A percentile compares a stretch with the other conserved stretches of the same genome.
phyloP scores from a whole-genome alignment of 2,329 filamentous ascomycete genomes.

The Neocatenulostroma microsporum region DNA sequence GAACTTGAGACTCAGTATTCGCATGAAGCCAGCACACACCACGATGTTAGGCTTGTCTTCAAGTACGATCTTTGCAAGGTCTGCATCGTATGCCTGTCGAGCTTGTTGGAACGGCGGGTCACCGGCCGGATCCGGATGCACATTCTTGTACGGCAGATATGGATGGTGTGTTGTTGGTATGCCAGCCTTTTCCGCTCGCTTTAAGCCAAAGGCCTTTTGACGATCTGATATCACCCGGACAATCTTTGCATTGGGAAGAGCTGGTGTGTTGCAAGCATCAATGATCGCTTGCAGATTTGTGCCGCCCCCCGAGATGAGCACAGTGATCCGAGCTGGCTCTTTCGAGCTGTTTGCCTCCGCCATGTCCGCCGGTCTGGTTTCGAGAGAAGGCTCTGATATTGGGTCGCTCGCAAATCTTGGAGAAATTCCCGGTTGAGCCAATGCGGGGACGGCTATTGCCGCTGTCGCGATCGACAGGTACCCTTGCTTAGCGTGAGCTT shows the following conservation, averaged over 20 bases:
- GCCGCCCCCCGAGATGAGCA: constrained; percentile 60
- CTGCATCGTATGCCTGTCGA: constrained; percentile 64
- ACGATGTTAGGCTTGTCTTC: constrained; percentile 61
- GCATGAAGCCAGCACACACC: constrained; percentile 82
- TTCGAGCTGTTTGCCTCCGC: background rate
- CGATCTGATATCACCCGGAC: constrained; percentile 59
- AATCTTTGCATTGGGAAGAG: constrained; percentile 47
- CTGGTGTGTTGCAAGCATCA: constrained; percentile 45
- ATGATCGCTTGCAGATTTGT: constrained; percentile 74
- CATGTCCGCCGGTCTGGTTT: too few species aligned
- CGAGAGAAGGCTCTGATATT: too few species aligned
- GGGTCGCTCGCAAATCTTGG: too few species aligned
- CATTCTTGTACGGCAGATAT: constrained; percentile 66
- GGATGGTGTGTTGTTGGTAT: constrained; percentile 79
- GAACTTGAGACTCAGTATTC: constrained; percentile 65
- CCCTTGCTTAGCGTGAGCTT: too few species aligned
- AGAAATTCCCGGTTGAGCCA: too few species aligned
- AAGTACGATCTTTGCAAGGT: constrained; percentile 62
- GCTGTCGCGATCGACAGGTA: too few species aligned
- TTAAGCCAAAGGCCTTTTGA: constrained; percentile 57
- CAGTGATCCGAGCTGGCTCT: constrained; percentile 21
- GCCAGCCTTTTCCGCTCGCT: constrained; percentile 49
- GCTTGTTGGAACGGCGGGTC: constrained; percentile 37
- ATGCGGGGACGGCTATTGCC: too few species aligned
- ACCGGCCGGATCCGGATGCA: constrained; percentile 48